phyloP scores from a whole-genome alignment of 345 rosid species.

The Limnanthes douglasii region DNA sequence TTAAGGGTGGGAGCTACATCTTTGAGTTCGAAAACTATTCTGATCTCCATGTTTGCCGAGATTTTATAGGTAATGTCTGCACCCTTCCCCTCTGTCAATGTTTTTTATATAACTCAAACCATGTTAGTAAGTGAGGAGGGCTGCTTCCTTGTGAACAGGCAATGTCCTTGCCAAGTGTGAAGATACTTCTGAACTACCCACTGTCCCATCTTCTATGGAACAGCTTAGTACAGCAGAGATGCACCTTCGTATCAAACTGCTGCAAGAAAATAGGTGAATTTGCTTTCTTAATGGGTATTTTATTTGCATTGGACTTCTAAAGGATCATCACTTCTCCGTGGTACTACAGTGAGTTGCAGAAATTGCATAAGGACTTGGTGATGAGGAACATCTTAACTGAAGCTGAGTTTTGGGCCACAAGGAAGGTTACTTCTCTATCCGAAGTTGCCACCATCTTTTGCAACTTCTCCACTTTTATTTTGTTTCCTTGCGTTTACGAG shows the following conservation, averaged over 20 bases:
- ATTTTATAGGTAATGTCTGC: constrained; percentile 69
- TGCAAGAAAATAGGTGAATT: constrained; percentile 50
- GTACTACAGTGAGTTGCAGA: constrained; percentile 57
- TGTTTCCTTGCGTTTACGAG: background rate
- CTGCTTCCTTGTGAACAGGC: constrained; percentile 25
- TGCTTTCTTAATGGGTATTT: constrained; percentile 5
- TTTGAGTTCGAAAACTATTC: constrained; percentile 71
- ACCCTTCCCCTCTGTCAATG: background rate
- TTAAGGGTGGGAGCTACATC: constrained; percentile 61
- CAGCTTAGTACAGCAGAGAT: constrained; percentile 60
- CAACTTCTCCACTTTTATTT: background rate
- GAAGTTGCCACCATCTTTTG: constrained; percentile 2
- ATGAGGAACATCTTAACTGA: constrained; percentile 50
- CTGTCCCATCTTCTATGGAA: constrained; percentile 28
- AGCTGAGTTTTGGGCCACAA: constrained; percentile 94
- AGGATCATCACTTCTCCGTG: background rate
- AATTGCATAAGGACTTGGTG: constrained; percentile 61
- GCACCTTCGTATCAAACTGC: constrained; percentile 55
- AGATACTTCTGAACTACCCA: constrained; percentile 37
- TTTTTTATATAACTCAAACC: no score
- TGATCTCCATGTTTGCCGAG: constrained; percentile 71
- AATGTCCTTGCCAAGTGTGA: constrained; percentile 49
- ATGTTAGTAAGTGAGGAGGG: constrained; percentile 3
- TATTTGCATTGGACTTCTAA: background rate
- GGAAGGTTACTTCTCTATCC: constrained; percentile 39